Evolutionary conservation across 345 rosid species (phyloP), one percentile per base, ranked within the genome.

Genomic region (Acer saccharum): DNA sequence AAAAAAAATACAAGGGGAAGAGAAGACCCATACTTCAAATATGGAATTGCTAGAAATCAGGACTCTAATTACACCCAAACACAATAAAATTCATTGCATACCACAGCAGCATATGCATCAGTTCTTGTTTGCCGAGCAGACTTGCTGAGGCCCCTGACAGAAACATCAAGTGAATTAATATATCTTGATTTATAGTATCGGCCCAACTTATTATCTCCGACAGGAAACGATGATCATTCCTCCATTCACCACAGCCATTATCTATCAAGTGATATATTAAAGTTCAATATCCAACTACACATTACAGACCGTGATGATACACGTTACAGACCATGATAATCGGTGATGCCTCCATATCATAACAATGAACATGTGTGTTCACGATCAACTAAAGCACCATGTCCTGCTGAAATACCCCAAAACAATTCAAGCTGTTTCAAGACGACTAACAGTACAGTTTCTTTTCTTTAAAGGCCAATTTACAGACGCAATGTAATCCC

Each of bases 41-140:
- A 60, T 1, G 20, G 54, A n/a, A 57, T 52, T 67, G 54, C 18
- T 60, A 11, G 35, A 25, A 44, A 17, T 21, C 8, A 61, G 11
- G 3, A 64, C 6, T 18, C 25, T 4, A 8, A 68, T 18, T 52
- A 35, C 39, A 50, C 23, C 46, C 50, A 9, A 12, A 55, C 1
- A 41, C 17, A 10, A 66, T 58, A 69, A 46, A 23, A 54, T 60
- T 61, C 41, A 58, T 41, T 55, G 60, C 86, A 68, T 76, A 95
- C 99, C 93, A 87, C 85, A 55, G 98, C 98, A 57, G 98, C 93
- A 80, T 89, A 93, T 20, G 98, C 96, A 83, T 95, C 98, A 2
- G 79, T 65, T 44, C 67, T 82, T 79, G 77, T 87, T 68, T 91
- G 90, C 35, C 97, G 85, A 20, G 87, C 73, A 60, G 87, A 78